These are phyloP conservation scores for Metrosideros polymorpha DNA, from an alignment of 441 rosid species.

Conservation along the genomic window DNA sequence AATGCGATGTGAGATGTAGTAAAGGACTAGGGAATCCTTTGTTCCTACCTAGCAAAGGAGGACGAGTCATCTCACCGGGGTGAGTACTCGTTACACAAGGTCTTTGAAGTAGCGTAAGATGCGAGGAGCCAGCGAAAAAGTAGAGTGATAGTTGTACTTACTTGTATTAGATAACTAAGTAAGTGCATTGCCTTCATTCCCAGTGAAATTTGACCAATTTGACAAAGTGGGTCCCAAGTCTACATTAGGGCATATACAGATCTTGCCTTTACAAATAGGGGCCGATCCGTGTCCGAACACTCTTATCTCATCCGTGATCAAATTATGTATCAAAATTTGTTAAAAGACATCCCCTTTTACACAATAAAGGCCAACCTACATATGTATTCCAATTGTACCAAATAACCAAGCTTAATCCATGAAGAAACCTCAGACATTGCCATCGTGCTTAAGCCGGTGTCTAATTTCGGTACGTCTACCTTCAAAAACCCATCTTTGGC, in stretches of 20 bases:
- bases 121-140: neutral
- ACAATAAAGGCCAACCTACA: neutral
- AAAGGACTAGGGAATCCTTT: neutral
- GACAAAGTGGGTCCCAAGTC: neutral
- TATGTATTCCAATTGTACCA: neutral
- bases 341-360: neutral
- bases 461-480: no score
- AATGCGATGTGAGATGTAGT: neutral
- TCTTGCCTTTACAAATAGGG: neutral
- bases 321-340: neutral
- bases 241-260: neutral
- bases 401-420: neutral
- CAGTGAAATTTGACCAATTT: neutral
- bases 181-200: neutral
- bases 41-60: neutral
- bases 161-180: neutral
- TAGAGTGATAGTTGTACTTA: neutral
- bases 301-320: neutral
- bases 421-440: neutral
- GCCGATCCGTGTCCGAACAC: neutral
- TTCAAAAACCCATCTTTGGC: neutral
- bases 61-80: neutral
- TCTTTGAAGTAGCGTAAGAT: neutral
- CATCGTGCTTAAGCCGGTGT: neutral
- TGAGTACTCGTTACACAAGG: neutral